phyloP scores from a whole-genome alignment of 768 basidiomycete genomes.

The Guyanaporus albipodus region DNA sequence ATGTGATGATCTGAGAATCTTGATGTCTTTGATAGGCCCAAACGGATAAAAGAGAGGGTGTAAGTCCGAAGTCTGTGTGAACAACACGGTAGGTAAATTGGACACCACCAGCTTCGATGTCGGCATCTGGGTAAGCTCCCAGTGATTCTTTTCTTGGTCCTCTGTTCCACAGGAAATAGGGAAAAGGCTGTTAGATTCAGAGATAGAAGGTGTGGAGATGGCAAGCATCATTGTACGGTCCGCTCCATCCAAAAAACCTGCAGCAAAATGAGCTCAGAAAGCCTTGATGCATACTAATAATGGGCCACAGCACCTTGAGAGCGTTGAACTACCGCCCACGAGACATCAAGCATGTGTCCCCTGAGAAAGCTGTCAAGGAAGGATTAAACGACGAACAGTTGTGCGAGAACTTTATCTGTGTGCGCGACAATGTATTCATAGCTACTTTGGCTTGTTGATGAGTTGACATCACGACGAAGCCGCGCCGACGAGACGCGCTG shows the following conservation, averaged over 20 bases:
- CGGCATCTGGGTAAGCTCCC: constrained; percentile 36
- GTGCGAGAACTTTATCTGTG: constrained; percentile 57
- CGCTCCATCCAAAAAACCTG: constrained; percentile 79
- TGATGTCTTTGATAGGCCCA: constrained; percentile 61
- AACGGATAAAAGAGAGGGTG: constrained; percentile 74
- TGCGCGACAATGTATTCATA: constrained; percentile 63
- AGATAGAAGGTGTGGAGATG: constrained; percentile 36
- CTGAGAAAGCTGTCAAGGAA: constrained; percentile 32
- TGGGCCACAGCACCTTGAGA: constrained; percentile 55
- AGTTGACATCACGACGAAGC: constrained; percentile 76
- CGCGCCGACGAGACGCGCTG: constrained; percentile 77
- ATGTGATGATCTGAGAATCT: constrained; percentile 39
- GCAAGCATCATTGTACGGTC: constrained; percentile 68
- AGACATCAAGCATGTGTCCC: constrained; percentile 74
- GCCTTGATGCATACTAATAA: neutral
- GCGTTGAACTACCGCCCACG: constrained; percentile 85
- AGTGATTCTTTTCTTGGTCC: constrained; percentile 29
- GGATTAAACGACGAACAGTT: neutral
- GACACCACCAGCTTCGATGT: constrained; percentile 56
- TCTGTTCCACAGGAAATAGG: constrained; percentile 28
- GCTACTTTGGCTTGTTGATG: constrained; percentile 69
- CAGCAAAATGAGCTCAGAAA: constrained; percentile 3
- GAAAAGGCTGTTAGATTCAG: constrained; percentile 24
- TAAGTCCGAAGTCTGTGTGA: constrained; percentile 62
- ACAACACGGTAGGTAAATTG: constrained; percentile 63